Evolutionary conservation across 2,329 filamentous ascomycete genomes (phyloP).

Genomic region (Lachnellula suecica): DNA sequence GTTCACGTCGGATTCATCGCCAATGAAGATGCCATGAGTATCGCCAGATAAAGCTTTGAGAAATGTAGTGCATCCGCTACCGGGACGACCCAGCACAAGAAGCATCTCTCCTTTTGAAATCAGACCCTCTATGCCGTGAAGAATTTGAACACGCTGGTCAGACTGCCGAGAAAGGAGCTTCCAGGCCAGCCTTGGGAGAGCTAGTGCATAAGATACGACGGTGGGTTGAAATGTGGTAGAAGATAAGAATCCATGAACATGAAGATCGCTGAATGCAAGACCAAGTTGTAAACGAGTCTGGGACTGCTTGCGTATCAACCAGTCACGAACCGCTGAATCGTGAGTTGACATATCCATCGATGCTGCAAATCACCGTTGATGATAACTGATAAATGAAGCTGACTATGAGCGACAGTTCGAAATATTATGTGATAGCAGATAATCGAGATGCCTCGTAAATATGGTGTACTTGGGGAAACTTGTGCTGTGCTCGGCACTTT

Average conservation of each 20-base stretch:
- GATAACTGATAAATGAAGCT: too few relatives aligned
- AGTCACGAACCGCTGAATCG: too few relatives aligned
- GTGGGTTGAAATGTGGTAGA: constrained; percentile 70
- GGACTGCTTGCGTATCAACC: too few relatives aligned
- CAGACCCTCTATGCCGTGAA: constrained; percentile 63
- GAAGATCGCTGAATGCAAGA: constrained; percentile 66
- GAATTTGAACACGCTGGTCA: constrained; percentile 54
- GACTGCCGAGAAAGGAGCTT: constrained; percentile 51
- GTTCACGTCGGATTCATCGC: constrained; percentile 50
- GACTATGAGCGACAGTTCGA: too few relatives aligned
- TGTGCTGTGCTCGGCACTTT: too few relatives aligned
- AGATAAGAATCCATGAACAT: constrained; percentile 66
- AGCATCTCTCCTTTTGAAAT: constrained; percentile 65
- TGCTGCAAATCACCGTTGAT: too few relatives aligned
- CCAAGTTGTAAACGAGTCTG: too few relatives aligned
- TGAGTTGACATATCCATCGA: too few relatives aligned
- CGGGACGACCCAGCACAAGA: constrained; percentile 66
- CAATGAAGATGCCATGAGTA: constrained; percentile 55
- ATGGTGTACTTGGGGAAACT: too few relatives aligned
- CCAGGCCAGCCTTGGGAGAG: constrained; percentile 42
- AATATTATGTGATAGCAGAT: too few relatives aligned
- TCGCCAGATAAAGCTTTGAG: constrained; percentile 57
- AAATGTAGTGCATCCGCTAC: constrained; percentile 63
- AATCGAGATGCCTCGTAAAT: too few relatives aligned
- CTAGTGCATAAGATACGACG: constrained; percentile 60